These are phyloP conservation scores for Aspergillus sp. DNA, from an alignment of 2,329 filamentous ascomycete genomes.

Conservation along the genomic window DNA sequence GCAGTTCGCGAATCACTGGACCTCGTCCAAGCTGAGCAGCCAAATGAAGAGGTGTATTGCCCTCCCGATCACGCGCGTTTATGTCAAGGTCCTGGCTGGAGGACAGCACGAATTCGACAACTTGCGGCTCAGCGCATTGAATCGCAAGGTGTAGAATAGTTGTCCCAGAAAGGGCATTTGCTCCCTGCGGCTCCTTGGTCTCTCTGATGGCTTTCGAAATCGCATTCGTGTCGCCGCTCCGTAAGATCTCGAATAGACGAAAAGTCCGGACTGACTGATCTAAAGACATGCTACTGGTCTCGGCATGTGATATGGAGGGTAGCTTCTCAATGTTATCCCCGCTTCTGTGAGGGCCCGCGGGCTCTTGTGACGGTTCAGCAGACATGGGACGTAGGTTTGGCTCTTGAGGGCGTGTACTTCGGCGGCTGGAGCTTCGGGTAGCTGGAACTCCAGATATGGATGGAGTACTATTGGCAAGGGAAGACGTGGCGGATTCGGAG, in stretches of 20 bases:
- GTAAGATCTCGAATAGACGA: slow-evolving; percentile 86
- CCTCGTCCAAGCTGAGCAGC: slow-evolving; percentile 80
- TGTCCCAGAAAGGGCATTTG: slow-evolving; percentile 62
- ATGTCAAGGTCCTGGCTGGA: slow-evolving; percentile 72
- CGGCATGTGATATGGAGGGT: slow-evolving; percentile 35
- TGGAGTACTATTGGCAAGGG: slow-evolving; percentile 28
- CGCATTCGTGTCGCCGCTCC: slow-evolving; percentile 84
- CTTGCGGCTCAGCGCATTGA: slow-evolving; percentile 88
- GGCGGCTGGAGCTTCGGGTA: slow-evolving; percentile 33
- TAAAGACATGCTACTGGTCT: slow-evolving; percentile 57
- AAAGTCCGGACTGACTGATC: slow-evolving; percentile 96
- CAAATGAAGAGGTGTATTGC: slow-evolving; percentile 89
- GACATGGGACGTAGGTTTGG: slow-evolving; percentile 22
- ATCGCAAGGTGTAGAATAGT: slow-evolving; percentile 91
- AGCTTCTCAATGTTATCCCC: slow-evolving; percentile 34
- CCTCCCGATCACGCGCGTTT: slow-evolving; percentile 88
- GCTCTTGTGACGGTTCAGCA: slow-evolving; percentile 30
- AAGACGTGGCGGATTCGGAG: slow-evolving; percentile 28
- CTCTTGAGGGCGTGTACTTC: slow-evolving; percentile 30
- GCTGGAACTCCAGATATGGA: slow-evolving; percentile 33
- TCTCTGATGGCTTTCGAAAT: slow-evolving; percentile 79
- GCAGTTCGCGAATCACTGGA: slow-evolving; percentile 76
- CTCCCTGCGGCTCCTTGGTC: slow-evolving; percentile 55
- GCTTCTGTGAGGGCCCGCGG: slow-evolving; percentile 27
- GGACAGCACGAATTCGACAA: slow-evolving; percentile 92